Conservation (phyloP, 140 eudicot species). For the Senecio squalidus region DNA sequence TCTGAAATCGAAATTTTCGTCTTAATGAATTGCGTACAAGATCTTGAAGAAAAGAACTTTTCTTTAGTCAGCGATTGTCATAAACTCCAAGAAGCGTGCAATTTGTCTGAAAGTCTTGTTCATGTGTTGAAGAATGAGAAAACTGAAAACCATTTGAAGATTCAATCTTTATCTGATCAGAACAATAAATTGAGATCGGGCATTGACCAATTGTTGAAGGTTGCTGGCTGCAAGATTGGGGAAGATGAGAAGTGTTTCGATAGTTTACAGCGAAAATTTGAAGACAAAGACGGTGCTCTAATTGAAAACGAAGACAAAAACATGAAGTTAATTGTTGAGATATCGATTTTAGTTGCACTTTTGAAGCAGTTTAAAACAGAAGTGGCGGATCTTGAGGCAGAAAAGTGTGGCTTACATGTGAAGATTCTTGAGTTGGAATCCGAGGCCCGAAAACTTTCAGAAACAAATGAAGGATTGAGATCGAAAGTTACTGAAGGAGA, state of each 20-base stretch:
- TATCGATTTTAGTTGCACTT: slow-evolving; percentile 47
- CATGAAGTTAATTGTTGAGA: slow-evolving; percentile 38
- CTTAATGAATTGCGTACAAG: slow-evolving; percentile 45
- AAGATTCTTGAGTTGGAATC: slow-evolving; percentile 35
- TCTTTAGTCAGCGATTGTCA: slow-evolving; percentile 42
- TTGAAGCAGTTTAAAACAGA: slow-evolving; percentile 42
- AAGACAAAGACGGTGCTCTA: slow-evolving; percentile 36
- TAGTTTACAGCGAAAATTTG: slow-evolving; percentile 34
- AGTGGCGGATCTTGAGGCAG: slow-evolving; percentile 34
- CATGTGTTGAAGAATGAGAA: slow-evolving; percentile 43
- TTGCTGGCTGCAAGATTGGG: slow-evolving; percentile 32
- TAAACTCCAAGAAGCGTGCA: slow-evolving; percentile 53
- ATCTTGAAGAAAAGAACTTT: slow-evolving; percentile 41
- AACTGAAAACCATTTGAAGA: slow-evolving; percentile 32
- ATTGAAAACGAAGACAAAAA: slow-evolving; percentile 53
- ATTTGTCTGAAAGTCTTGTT: slow-evolving; percentile 47
- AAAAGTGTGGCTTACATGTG: slow-evolving; percentile 37
- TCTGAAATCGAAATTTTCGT: slow-evolving; percentile 62
- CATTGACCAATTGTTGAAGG: slow-evolving; percentile 41
- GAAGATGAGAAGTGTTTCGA: slow-evolving; percentile 36
- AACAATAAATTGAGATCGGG: slow-evolving; percentile 42
- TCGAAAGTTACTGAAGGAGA: slow-evolving; percentile 43
- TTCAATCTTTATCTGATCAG: slow-evolving; percentile 51
- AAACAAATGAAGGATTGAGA: slow-evolving; percentile 41
- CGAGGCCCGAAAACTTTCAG: slow-evolving; percentile 40